Evolutionary conservation across 2,329 filamentous ascomycete species (phyloP), one percentile per base, ranked within the genome.

Genomic region (Epichloe brachyelytri): DNA sequence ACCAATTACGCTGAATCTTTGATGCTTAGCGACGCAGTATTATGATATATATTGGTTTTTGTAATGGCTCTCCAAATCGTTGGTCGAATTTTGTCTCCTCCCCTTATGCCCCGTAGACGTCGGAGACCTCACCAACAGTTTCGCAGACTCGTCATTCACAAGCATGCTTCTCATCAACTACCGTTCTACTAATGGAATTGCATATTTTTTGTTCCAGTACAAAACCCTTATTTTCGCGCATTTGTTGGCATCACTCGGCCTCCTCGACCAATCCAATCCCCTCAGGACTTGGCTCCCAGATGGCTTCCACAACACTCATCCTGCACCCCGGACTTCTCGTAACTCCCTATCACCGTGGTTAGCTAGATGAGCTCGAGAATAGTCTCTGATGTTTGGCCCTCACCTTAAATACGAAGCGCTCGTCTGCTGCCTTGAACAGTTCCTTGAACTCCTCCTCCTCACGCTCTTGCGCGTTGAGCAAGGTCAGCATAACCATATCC

Each of bases 381-480:
- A 10, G 4, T 15, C 14, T 14, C 4, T 19, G 15, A 3, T 10
- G 4, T 36, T 4, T 26, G 12, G 14, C 14, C 12, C 63, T 56
- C 48, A 67, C 71, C 60, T 67, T 65, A 51, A 76, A 74, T 1
- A 64, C 58, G 53, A 75, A 76, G 0, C 71, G 59, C 19, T 63
- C 55, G 50, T 72, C 68, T 1, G 69, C 72, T 36, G 62, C 58
- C 48, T 56, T 58, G 54, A 78, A 78, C 10, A 79, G 54, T 11
- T 63, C 61, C 34, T 60, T 57, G 52, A 76, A 78, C 54, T 76
- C 73, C 5, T 61, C 58, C 53, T 73, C 69, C 3, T 65, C 65
- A 8, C 76, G 67, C 62, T 79, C 76, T 57, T 75, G 70, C 2
- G 74, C 69, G 54, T 78, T 79, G 38, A 77, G 63, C 36, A 77